These are phyloP conservation scores for Globisporangium cystogenes DNA, from an alignment of 352 stramenopile genomes.

Conservation along the genomic window DNA sequence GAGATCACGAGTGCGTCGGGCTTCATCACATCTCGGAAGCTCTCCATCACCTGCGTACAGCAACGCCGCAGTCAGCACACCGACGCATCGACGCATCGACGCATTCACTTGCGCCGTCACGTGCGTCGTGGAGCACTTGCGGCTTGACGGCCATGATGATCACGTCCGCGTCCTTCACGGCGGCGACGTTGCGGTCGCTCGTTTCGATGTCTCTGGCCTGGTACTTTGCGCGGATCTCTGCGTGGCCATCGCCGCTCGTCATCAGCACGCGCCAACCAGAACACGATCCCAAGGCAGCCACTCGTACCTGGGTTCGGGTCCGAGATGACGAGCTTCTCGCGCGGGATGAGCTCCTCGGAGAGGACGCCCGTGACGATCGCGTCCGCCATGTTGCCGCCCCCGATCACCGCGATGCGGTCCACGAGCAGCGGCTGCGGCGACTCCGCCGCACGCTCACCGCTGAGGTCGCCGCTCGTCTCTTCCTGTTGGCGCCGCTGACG, in stretches of 20 bases:
- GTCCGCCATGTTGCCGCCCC: conserved; percentile 88
- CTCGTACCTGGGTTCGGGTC: conserved; percentile 65
- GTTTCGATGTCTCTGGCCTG: conserved; percentile 44
- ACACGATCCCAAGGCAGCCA: not conserved
- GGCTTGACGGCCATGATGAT: conserved; percentile 94
- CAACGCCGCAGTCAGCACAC: not conserved
- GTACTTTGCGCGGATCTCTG: conserved; percentile 65
- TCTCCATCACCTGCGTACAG: conserved; percentile 45
- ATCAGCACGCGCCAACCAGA: not conserved
- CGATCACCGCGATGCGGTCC: conserved; percentile 67
- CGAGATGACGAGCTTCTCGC: conserved; percentile 70
- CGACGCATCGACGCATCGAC: not conserved
- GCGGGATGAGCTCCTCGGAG: conserved; percentile 54
- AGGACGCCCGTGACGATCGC: conserved; percentile 82
- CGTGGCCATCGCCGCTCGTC: not conserved
- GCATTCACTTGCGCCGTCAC: not conserved
- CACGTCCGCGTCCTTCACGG: conserved; percentile 81
- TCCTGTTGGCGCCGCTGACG: conserved; percentile 7
- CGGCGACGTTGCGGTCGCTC: conserved; percentile 51
- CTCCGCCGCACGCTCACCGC: conserved; percentile 1
- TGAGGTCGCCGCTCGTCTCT: conserved; percentile 5
- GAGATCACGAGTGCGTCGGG: conserved; percentile 70
- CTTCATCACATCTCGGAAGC: conserved; percentile 50
- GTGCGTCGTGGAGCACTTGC: conserved; percentile 88
- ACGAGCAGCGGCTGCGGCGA: conserved; percentile 25